Conservation (phyloP, 73 alveolate species). For the Durusdinium trenchii region DNA sequence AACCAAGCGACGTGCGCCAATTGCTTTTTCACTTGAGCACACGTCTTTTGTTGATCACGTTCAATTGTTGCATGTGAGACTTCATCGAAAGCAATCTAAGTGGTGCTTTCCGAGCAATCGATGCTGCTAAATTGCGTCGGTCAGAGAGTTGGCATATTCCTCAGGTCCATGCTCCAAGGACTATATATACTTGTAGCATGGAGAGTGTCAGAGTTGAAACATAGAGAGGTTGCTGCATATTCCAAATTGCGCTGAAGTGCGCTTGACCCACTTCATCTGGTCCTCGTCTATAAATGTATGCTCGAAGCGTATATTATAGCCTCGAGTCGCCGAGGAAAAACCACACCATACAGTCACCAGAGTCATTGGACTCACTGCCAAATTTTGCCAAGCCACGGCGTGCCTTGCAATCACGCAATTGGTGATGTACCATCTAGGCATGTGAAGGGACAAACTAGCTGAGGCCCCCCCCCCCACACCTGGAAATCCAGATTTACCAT, state of each 20-base stretch:
- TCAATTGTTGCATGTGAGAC: background rate
- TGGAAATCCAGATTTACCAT: background rate
- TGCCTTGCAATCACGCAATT: constrained; percentile 1
- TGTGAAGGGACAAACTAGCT: background rate
- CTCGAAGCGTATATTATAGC: constrained; percentile 10
- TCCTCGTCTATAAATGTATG: constrained; percentile 41
- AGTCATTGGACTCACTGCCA: background rate
- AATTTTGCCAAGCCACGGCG: background rate
- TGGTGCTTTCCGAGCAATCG: background rate
- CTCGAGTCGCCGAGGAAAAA: background rate
- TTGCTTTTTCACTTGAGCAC: background rate
- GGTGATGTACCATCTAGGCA: constrained; percentile 15
- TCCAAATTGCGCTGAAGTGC: background rate
- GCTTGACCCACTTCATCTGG: constrained; percentile 47
- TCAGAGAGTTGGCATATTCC: constrained; percentile 37
- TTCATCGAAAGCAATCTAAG: background rate
- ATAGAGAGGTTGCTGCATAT: background rate
- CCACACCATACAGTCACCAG: background rate
- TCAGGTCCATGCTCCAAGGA: background rate
- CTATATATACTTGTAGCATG: background rate
- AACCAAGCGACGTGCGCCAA: constrained; percentile 1
- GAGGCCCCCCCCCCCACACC: background rate
- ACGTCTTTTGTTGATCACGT: background rate
- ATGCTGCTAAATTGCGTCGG: background rate
- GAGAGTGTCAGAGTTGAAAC: background rate